Base-by-base conservation (phyloP, 2,329 filamentous ascomycete genomes). In the Hirsutella rhossiliensis region DNA sequence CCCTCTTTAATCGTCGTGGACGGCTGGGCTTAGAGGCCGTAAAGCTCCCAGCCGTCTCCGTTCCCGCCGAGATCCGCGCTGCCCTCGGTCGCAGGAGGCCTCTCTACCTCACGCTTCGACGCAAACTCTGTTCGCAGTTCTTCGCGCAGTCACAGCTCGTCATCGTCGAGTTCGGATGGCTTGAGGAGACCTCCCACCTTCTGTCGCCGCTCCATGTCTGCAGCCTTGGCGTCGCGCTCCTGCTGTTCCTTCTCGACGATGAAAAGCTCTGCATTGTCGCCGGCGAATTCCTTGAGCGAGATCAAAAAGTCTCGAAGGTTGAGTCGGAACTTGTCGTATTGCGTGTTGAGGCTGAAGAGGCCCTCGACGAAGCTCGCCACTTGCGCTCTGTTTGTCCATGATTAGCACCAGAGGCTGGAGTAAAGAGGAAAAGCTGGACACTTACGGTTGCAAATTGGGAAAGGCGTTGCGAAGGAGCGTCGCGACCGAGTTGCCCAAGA, bases 231-330 rank as follows among this genome's bases (percentile, higher is more conserved):
- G 54, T 90, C 86, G 51, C 80, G 80, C 48, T 90, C 83, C 50
- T 88, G 87, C 63, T 94, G 84, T 65, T 98, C 92, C 63, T 94
- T 88, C 64, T 98, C 92, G 46, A 95, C 89, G 4, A 85, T 80
- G 64, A 84, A 98, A 11, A 98, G 75, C 59, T 98, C 92, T 1
- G 90, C 80, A 56, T 97, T 96, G 65, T 98, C 92, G 43, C 87
- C 92, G 1, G 87, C 82, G 50, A 97, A 98, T 65, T 98, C 94
- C 68, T 96, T 95, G 54, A 98, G 73, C 19, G 89, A 94, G 56
- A 98, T 94, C 53, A 98, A 70, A 77, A 98, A 98, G 66, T 98
- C 92, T 52, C 92, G 87, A 43, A 98, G 72, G 57, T 94, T 88
- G 44, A 95, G 79, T 62, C 95, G 94, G 81, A 98, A 98, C 62